phyloP scores from a whole-genome alignment of 1,139 yeast species.

The Suhomyces anneliseae region DNA sequence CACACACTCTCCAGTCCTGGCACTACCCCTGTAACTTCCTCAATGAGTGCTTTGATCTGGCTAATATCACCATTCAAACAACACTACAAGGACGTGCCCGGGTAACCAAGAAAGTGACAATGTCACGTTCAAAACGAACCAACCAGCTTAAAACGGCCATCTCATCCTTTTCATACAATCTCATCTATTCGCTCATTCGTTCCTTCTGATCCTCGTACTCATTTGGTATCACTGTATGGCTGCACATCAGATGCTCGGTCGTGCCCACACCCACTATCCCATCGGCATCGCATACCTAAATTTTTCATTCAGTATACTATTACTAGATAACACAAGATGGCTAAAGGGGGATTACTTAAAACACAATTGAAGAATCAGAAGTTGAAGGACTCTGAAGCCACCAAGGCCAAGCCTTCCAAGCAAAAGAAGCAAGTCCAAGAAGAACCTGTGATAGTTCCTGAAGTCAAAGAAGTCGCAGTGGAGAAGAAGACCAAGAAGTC shows the following conservation, averaged over 20 bases:
- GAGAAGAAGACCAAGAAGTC: constrained; percentile 8
- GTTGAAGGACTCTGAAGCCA: constrained; percentile 26
- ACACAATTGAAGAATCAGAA: constrained; percentile 37
- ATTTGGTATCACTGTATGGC: not conserved
- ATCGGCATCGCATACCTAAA: constrained; percentile 12
- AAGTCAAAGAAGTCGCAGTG: constrained; percentile 6
- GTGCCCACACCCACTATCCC: constrained; percentile 8
- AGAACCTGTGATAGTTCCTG: constrained; percentile 8
- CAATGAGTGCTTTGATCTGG: too few relatives aligned
- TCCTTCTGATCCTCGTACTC: too few relatives aligned
- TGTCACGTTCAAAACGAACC: too few relatives aligned
- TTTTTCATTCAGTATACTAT: constrained; percentile 4
- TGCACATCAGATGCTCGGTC: constrained; percentile 3
- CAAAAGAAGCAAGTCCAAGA: constrained; percentile 9
- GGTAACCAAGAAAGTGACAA: too few relatives aligned
- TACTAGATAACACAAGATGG: constrained; percentile 23
- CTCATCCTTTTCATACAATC: too few relatives aligned
- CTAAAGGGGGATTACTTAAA: constrained; percentile 33
- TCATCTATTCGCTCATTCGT: too few relatives aligned
- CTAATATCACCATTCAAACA: too few relatives aligned
- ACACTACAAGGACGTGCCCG: too few relatives aligned
- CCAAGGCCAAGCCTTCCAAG: constrained; percentile 25
- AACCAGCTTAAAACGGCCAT: too few relatives aligned
- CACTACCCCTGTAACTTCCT: too few relatives aligned
- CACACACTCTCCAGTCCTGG: too few relatives aligned